Evolutionary conservation across 2,329 filamentous ascomycete genomes (phyloP).

Genomic region (Macroventuria anomochaeta): DNA sequence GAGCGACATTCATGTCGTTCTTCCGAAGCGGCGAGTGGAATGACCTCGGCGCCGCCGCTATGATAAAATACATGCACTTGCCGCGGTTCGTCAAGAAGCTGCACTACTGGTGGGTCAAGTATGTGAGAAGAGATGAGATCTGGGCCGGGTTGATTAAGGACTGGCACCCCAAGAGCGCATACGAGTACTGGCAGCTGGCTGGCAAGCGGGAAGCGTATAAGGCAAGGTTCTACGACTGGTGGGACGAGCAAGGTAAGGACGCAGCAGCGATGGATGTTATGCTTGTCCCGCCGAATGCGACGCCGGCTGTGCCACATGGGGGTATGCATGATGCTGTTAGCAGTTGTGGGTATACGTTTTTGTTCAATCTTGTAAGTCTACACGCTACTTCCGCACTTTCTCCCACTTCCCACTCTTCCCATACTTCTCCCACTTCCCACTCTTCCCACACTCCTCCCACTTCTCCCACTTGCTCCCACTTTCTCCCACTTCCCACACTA

Average conservation of each 20-base stretch:
- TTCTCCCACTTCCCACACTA: not conserved
- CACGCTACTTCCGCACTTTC: not conserved
- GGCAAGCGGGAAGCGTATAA: slow-evolving; percentile 78
- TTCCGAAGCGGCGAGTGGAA: slow-evolving; percentile 80
- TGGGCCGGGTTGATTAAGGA: slow-evolving; percentile 79
- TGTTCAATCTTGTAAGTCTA: slow-evolving; percentile 79
- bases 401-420: not conserved
- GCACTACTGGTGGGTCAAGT: slow-evolving; percentile 91
- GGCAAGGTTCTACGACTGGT: slow-evolving; percentile 82
- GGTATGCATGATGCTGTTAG: slow-evolving; percentile 86
- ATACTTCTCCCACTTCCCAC: not conserved
- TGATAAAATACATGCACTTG: slow-evolving; percentile 75
- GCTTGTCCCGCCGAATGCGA: slow-evolving; percentile 85
- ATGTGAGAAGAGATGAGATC: slow-evolving; percentile 74
- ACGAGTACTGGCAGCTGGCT: slow-evolving; percentile 84
- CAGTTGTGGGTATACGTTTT: slow-evolving; percentile 89
- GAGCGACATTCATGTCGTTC: slow-evolving; percentile 77
- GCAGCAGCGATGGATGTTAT: slow-evolving; percentile 70
- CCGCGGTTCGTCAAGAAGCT: slow-evolving; percentile 78
- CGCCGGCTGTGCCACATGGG: slow-evolving; percentile 83
- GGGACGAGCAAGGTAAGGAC: slow-evolving; percentile 61
- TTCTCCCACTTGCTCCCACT: not conserved
- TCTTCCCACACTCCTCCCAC: not conserved
- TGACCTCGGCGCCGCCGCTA: slow-evolving; percentile 77
- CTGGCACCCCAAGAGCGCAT: slow-evolving; percentile 76